A percentile compares a stretch with the other conserved stretches of the same genome.
These are phyloP conservation scores for Spathaspora hagerdaliae DNA, from an alignment of 805 yeast genomes.

Conservation along the genomic window DNA sequence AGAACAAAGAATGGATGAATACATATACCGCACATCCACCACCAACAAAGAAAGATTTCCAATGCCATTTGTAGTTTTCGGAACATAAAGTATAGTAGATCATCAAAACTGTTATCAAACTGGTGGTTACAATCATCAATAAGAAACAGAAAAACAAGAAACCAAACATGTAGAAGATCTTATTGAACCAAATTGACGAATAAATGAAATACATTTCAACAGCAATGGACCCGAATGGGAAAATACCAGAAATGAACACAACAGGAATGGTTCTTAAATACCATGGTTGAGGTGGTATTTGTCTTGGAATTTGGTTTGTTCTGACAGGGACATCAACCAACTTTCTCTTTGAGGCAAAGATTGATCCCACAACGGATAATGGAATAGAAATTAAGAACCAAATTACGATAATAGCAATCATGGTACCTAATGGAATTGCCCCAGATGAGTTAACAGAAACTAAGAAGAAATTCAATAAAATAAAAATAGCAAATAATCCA, in stretches of 20 bases:
- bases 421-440: constrained; percentile 89
- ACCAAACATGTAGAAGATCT: constrained; percentile 96
- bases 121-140: constrained; percentile 78
- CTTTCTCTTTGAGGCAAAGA: constrained; percentile 65
- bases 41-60: constrained; percentile 84
- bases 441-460: constrained; percentile 81
- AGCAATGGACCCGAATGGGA: constrained; percentile 93
- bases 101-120: constrained; percentile 73
- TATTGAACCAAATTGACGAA: constrained; percentile 89
- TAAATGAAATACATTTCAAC: constrained; percentile 92
- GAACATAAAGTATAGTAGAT: constrained; percentile 81
- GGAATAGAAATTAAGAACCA: constrained; percentile 90
- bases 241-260: constrained; percentile 75
- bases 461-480: constrained; percentile 77
- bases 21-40: constrained; percentile 88
- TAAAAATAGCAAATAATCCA: constrained; percentile 54
- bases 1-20: constrained; percentile 74
- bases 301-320: constrained; percentile 94
- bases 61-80: constrained; percentile 96
- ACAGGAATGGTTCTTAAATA: constrained; percentile 66
- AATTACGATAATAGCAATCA: constrained; percentile 71
- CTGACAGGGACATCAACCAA: constrained; percentile 70
- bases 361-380: constrained; percentile 76
- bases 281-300: constrained; percentile 89
- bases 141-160: constrained; percentile 84